These are phyloP conservation scores for Diaporthe citri DNA, from an alignment of 2,329 filamentous ascomycete genomes.

Conservation along the genomic window DNA sequence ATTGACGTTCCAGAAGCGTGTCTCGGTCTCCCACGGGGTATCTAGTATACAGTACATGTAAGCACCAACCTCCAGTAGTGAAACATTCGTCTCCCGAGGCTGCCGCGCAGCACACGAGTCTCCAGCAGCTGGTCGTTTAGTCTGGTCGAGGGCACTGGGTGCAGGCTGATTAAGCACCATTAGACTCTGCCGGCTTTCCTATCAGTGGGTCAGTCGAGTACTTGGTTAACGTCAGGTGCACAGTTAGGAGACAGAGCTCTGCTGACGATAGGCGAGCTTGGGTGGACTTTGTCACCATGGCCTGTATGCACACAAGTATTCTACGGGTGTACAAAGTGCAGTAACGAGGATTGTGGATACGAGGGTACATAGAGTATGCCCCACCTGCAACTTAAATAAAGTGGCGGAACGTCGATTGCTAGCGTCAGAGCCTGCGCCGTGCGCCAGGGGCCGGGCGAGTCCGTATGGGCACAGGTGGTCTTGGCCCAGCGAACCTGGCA, in stretches of 20 bases:
- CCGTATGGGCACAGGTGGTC: conserved; percentile 10
- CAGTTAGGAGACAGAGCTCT: not conserved
- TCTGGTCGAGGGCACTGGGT: too few species aligned
- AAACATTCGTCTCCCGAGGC: not conserved
- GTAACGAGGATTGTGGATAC: not conserved
- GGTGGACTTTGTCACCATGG: not conserved
- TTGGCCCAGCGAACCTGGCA: conserved; percentile 32
- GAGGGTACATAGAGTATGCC: not conserved
- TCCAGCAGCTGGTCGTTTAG: not conserved
- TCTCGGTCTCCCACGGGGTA: not conserved
- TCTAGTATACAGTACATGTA: not conserved
- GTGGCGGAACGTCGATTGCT: conserved; percentile 24
- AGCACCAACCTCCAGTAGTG: not conserved
- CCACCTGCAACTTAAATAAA: conserved; percentile 20
- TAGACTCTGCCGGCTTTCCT: not conserved
- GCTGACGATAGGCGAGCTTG: not conserved
- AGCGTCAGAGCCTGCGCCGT: conserved; percentile 27
- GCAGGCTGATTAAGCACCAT: not conserved
- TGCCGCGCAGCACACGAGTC: not conserved
- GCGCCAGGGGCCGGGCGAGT: conserved; percentile 28
- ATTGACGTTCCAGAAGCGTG: not conserved
- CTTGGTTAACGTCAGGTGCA: too few species aligned
- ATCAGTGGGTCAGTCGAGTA: not conserved
- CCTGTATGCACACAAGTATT: not conserved
- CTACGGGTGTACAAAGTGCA: too few species aligned